Base-by-base conservation (phyloP, 2,329 filamentous ascomycete genomes). In the Trichoderma asperellum region DNA sequence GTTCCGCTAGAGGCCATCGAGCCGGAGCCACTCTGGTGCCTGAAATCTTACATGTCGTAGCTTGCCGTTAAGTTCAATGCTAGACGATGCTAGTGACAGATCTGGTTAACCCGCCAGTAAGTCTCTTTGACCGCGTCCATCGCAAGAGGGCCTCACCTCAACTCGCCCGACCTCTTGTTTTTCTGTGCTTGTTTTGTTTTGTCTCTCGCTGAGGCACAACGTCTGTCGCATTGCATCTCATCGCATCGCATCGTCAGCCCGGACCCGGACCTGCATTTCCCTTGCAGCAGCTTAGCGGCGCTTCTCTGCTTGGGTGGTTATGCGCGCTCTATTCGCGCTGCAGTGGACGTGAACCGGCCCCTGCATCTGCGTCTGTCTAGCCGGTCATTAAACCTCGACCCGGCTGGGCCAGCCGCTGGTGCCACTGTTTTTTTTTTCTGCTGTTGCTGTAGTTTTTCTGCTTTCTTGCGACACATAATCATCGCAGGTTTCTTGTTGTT, bases 181-280 rank as follows among this genome's bases (percentile, higher is more conserved):
- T 59, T 24, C 24, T 24, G 24, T 24, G 24, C 14, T 27, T 59
- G 24, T 27, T 27, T 57, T 49, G 16, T 37, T 37, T 40, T 43
- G 29, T 27, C 58, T 65, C 49, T 12, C 3, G n/a, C 35, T 35
- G 37, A 37, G n/a, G 35, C 29, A 12, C 8, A 14, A 18, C 37
- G 37, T 40, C 37, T 47, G 24, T 24, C 24, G 24, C 24, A 24
- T 24, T 21, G 43, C 43, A 24, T 29, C 27, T 21, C 60, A 34
- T 56, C 37, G 43, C 43, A 24, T 29, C 27, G 32, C 60, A 34
- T 56, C 37, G 16, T 21, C 35, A 32, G 49, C 53, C 18, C 40
- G 63, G 63, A 52, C 37, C 37, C 37, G 37, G 37, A 40, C 55
- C 63, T 68, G 65, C 65, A 18, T 62, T 57, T 27, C 65, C 65